Conservation (phyloP, 2,329 filamentous ascomycete genomes). For the Fusarium nematophilum region DNA sequence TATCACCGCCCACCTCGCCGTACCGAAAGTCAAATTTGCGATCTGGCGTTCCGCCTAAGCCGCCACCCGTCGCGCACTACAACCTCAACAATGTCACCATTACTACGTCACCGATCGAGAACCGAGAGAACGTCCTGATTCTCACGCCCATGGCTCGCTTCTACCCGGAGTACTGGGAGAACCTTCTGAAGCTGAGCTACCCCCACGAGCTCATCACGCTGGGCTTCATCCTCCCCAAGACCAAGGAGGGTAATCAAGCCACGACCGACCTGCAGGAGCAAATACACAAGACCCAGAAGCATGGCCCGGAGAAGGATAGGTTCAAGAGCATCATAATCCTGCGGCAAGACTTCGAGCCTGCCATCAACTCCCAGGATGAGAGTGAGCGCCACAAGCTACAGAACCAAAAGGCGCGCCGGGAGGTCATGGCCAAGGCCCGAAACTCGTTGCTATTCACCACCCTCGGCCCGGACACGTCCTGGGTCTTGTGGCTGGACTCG, state of each 20-base stretch:
- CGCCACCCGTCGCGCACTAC: constrained; percentile 91
- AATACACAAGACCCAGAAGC: constrained; percentile 84
- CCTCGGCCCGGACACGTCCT: constrained; percentile 87
- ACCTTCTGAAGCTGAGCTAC: constrained; percentile 84
- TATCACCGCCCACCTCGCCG: constrained; percentile 57
- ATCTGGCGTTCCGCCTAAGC: constrained; percentile 51
- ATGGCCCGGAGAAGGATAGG: constrained; percentile 78
- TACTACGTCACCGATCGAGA: constrained; percentile 77
- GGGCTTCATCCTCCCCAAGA: constrained; percentile 96
- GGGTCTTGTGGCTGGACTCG: constrained; percentile 96
- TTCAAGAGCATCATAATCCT: constrained; percentile 96
- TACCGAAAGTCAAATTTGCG: constrained; percentile 55
- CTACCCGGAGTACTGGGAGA: constrained; percentile 96
- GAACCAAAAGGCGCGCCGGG: constrained; percentile 87
- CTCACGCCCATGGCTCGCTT: constrained; percentile 93
- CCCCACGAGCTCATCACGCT: constrained; percentile 95
- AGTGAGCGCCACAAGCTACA: constrained; percentile 89
- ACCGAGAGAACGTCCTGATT: constrained; percentile 88
- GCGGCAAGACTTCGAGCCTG: constrained; percentile 92
- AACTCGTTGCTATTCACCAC: constrained; percentile 97
- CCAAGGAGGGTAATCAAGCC: constrained; percentile 88
- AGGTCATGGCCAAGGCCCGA: constrained; percentile 91
- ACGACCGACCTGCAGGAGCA: constrained; percentile 85
- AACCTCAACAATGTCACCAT: constrained; percentile 95
- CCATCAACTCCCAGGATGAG: constrained; percentile 84